Evolutionary conservation across 495 filamentous ascomycete genomes (phyloP), one percentile per base, ranked within the genome.

Genomic region (Xylaria sp.): DNA sequence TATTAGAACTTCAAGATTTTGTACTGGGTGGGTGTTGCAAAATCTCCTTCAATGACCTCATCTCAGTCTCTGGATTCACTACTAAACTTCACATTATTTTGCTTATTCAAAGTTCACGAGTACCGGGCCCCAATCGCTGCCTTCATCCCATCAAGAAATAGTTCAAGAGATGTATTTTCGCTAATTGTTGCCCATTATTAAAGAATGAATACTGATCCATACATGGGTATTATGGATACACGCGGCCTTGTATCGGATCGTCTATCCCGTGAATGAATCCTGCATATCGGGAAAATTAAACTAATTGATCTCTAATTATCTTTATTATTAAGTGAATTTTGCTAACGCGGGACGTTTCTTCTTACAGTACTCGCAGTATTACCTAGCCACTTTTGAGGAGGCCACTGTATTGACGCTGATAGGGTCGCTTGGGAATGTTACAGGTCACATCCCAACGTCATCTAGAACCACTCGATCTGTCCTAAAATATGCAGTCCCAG

Each of bases 371-470:
- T 52, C 12, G 19, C 15, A n/a, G n/a, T n/a, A n/a, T 40, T 52
- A 40, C 19, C 19, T n/a, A 66, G 21, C 7, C 24, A 7, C 19
- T 41, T 67, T 24, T 5, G 17, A 40, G 11, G 17, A 53, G 35
- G 33, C 15, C 17, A 55, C 35, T 5, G 1, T 21, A 55, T 31
- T 17, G 48, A 55, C 35, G 33, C 17, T 67, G 64, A 67, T 67
- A 67, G 64, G 64, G 48, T 43, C 48, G 48, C 64, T 67, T 55
- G 33, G 64, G 50, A 15, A 43, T 24, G 64, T 41, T 12, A 67
- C 35, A 66, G 11, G 46, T 66, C 63, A 67, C 7, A 55, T 67
- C 29, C 44, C 31, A 65, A 5, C 37, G 29, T 52, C 44, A 37
- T 50, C 29, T 65, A 21, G 29, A 52, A 35, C 62, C 62, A 52